Conservation (phyloP, 768 basidiomycete species). For the Tulasnella sp. region DNA sequence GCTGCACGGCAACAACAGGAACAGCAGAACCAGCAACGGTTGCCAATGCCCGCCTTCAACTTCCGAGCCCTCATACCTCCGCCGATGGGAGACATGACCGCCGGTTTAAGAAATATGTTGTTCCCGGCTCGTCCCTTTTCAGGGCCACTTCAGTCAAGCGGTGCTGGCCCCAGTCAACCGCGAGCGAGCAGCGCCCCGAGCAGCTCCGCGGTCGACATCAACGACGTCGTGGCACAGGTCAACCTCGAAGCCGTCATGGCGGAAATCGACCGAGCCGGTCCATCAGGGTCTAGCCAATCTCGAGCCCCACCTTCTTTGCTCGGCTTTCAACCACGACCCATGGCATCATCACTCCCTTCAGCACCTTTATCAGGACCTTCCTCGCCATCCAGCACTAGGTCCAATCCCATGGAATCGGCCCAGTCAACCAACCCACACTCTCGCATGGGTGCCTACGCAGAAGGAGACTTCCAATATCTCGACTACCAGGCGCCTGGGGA, state of each 20-base stretch:
- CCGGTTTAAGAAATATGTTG: not conserved
- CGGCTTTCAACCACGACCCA: not conserved
- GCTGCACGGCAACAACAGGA: not conserved
- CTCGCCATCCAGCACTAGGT: not conserved
- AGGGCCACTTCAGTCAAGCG: not conserved
- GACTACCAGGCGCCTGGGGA: slow-evolving; percentile 5
- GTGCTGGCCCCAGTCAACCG: not conserved
- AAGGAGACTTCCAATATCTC: slow-evolving; percentile 16
- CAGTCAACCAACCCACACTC: slow-evolving; percentile 4
- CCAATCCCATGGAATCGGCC: not conserved
- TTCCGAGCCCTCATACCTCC: not conserved
- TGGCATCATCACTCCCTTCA: not conserved
- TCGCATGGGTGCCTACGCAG: not conserved
- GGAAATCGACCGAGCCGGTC: not conserved
- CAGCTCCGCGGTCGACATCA: not conserved
- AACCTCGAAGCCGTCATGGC: not conserved
- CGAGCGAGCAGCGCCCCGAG: not conserved
- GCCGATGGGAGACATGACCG: not conserved
- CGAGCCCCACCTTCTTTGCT: not conserved
- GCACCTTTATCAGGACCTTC: not conserved
- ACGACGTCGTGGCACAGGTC: not conserved
- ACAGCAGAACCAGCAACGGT: not conserved
- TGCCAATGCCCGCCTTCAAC: not conserved
- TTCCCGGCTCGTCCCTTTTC: not conserved
- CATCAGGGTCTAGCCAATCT: not conserved